phyloP scores from a whole-genome alignment of 164 flowering plant genomes.

The Umbellularia californica region DNA sequence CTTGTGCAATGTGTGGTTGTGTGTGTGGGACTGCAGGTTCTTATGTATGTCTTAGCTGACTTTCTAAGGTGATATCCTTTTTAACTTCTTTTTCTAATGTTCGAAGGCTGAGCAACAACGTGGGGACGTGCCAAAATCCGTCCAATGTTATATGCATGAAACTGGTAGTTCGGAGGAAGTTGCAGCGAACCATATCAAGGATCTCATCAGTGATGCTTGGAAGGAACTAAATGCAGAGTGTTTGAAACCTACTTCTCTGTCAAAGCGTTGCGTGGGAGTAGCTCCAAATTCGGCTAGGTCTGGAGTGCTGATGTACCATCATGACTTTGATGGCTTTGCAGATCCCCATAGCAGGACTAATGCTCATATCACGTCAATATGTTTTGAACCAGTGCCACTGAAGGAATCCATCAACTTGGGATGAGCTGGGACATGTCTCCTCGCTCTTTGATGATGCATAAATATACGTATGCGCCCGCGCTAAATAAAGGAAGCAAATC shows the following conservation, averaged over 20 bases:
- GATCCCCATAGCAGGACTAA: neutral
- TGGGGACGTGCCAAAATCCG: conserved; percentile 15
- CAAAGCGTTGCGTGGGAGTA: neutral
- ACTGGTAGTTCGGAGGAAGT: conserved; percentile 18
- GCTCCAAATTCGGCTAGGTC: neutral
- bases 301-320: conserved; percentile 10
- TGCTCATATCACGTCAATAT: neutral
- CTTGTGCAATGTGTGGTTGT: too few relatives aligned
- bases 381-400: conserved; percentile 8
- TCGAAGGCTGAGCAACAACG: conserved; percentile 19
- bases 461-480: accelerated
- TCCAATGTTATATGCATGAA: conserved; percentile 26
- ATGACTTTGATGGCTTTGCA: conserved; percentile 21
- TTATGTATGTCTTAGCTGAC: neutral
- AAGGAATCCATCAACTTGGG: too few relatives aligned
- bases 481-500: too few relatives aligned
- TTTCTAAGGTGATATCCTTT: neutral
- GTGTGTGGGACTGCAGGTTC: too few relatives aligned
- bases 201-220: conserved; percentile 16
- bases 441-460: too few relatives aligned
- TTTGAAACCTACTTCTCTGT: neutral
- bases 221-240: conserved; percentile 9
- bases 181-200: conserved; percentile 11
- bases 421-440: too few relatives aligned
- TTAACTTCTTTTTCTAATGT: too few relatives aligned